Percentiles rank a stretch among this genome's conserved stretches.
phyloP scores from a whole-genome alignment of 78 protist genomes.

The Chrysochromulina tobinii region DNA sequence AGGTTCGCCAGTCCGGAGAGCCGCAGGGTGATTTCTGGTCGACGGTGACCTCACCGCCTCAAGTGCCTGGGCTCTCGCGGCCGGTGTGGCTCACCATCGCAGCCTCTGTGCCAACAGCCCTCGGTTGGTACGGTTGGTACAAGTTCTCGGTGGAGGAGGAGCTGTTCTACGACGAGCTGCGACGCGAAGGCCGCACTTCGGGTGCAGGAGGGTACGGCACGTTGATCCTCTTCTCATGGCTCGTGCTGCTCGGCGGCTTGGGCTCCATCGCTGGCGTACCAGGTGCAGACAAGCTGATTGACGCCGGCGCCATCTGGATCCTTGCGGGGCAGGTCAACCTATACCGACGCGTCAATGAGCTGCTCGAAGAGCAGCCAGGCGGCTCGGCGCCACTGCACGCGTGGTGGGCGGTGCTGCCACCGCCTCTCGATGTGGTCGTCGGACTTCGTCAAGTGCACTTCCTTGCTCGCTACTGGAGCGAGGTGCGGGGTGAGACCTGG shows the following conservation, averaged over 20 bases:
- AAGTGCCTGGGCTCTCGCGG: background rate
- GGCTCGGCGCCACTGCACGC: background rate
- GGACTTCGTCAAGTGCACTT: constrained; percentile 32
- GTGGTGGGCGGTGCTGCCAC: constrained; percentile 40
- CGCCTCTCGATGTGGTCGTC: constrained; percentile 25
- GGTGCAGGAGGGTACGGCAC: constrained; percentile 34
- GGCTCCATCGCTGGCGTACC: background rate
- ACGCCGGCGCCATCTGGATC: constrained; percentile 15
- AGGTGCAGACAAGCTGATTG: background rate
- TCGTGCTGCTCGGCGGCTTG: background rate
- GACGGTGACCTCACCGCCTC: background rate
- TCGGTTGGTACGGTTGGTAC: constrained; percentile 28
- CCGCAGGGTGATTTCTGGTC: background rate
- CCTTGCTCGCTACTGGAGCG: background rate
- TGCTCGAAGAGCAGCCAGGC: background rate
- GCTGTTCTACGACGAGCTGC: constrained; percentile 29
- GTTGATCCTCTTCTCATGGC: background rate
- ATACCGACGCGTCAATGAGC: constrained; percentile 8
- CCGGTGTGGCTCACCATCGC: constrained; percentile 29
- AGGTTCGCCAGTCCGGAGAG: background rate
- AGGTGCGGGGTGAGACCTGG: constrained; percentile 17
- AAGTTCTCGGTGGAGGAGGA: constrained; percentile 38
- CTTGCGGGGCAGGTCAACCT: constrained; percentile 16
- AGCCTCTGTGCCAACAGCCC: background rate
- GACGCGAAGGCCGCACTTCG: background rate